Percentiles rank a stretch among this genome's conserved stretches.
These are phyloP conservation scores for Pichia eremophila DNA, from an alignment of 805 yeast species.

Conservation along the genomic window DNA sequence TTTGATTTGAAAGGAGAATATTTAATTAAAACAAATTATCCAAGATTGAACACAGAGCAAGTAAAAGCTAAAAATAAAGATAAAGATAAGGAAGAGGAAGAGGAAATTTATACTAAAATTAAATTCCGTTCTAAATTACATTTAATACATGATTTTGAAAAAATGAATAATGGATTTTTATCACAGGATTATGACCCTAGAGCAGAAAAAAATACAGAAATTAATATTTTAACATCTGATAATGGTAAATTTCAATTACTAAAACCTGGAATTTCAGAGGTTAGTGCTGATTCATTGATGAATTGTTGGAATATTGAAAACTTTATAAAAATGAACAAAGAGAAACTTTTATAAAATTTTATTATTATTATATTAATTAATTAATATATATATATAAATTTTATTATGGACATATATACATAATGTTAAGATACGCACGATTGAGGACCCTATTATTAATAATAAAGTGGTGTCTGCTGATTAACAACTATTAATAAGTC, in stretches of 20 bases:
- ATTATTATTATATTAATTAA: too few relatives aligned
- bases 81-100: not conserved
- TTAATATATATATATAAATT: too few relatives aligned
- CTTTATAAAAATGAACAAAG: not conserved
- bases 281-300: not conserved
- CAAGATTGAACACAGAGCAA: not conserved
- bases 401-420: too few relatives aligned
- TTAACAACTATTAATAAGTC: too few relatives aligned
- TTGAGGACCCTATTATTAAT: too few relatives aligned
- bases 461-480: too few relatives aligned
- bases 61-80: not conserved
- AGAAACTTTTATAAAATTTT: too few relatives aligned
- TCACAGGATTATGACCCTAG: slow-evolving; percentile 3
- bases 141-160: slow-evolving; percentile 1
- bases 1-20: not conserved
- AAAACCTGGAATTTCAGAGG: not conserved
- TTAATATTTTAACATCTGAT: not conserved
- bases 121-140: not conserved
- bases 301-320: slow-evolving; percentile 2
- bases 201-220: not conserved
- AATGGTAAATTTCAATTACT: not conserved
- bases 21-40: not conserved
- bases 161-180: not conserved
- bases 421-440: too few relatives aligned
- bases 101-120: not conserved